Evolutionary conservation across 1,284 basidiomycete species (phyloP).

Genomic region (Pterula multifida): DNA sequence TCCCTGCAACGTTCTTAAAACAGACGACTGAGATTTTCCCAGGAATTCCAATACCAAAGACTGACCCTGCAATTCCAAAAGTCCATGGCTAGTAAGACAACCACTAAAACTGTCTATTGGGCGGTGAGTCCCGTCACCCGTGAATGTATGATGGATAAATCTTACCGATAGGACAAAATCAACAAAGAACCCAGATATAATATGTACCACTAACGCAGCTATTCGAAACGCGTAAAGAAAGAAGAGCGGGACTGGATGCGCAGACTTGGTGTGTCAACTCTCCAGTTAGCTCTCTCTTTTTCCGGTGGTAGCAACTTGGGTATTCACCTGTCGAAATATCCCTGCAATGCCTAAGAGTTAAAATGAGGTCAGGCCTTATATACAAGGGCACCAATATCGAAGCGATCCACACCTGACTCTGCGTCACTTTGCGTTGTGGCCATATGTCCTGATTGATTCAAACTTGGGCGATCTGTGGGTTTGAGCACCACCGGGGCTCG

Average conservation of each 20-base stretch:
- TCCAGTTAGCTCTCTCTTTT: not conserved
- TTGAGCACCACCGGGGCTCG: slow-evolving; percentile 40
- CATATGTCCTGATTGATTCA: slow-evolving; percentile 20
- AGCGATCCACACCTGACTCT: slow-evolving; percentile 64
- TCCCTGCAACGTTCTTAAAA: slow-evolving; percentile 79
- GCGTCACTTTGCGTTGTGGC: slow-evolving; percentile 48
- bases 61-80: slow-evolving; percentile 91
- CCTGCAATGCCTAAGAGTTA: slow-evolving; percentile 59
- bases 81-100: slow-evolving; percentile 85
- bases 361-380: too few relatives aligned
- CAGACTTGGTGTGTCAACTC: slow-evolving; percentile 39
- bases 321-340: slow-evolving; percentile 59
- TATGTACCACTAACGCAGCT: slow-evolving; percentile 76
- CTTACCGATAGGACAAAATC: slow-evolving; percentile 84
- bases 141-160: slow-evolving; percentile 9
- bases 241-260: slow-evolving; percentile 75
- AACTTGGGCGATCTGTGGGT: slow-evolving; percentile 33
- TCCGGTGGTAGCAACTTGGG: not conserved
- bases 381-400: too few relatives aligned
- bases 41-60: too few relatives aligned
- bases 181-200: slow-evolving; percentile 81
- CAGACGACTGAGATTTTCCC: too few relatives aligned
- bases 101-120: slow-evolving; percentile 78
- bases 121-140: not conserved
- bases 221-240: slow-evolving; percentile 81